Conservation (phyloP, 2,329 filamentous ascomycete genomes). For the Falciphora oryzae region DNA sequence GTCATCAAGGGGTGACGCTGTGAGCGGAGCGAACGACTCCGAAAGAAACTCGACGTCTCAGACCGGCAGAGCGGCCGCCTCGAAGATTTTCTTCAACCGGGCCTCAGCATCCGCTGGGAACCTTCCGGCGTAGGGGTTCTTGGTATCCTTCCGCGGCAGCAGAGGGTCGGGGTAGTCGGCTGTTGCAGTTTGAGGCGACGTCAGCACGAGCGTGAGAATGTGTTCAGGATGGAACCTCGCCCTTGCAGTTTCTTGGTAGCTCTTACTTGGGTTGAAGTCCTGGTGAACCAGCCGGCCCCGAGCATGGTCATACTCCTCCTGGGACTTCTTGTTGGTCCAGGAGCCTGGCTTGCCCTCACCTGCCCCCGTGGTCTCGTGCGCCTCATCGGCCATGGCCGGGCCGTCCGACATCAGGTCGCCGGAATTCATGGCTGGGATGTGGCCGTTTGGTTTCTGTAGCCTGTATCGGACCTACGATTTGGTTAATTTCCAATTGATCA, state of each 20-base stretch:
- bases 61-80: slow-evolving; percentile 1
- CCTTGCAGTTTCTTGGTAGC: not conserved
- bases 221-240: not conserved
- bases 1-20: not conserved
- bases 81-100: slow-evolving; percentile 24
- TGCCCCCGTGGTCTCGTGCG: slow-evolving; percentile 6
- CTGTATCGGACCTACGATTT: not conserved
- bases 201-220: not conserved
- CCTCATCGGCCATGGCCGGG: not conserved
- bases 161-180: slow-evolving; percentile 43
- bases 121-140: slow-evolving; percentile 16
- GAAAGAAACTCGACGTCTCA: not conserved
- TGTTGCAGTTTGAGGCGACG: slow-evolving; percentile 10
- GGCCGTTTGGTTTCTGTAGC: no score
- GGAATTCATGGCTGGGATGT: slow-evolving; percentile 8
- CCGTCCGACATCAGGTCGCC: slow-evolving; percentile 20
- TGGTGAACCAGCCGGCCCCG: slow-evolving; percentile 36
- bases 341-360: slow-evolving; percentile 9
- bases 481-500: not conserved
- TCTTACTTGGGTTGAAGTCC: slow-evolving; percentile 41
- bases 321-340: slow-evolving; percentile 28
- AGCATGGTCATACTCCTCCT: slow-evolving; percentile 36
- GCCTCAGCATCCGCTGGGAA: slow-evolving; percentile 31
- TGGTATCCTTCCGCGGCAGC: slow-evolving; percentile 27
- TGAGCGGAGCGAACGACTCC: not conserved